Base-by-base conservation (phyloP, 495 filamentous ascomycete species). In the Oidiodendron maius region DNA sequence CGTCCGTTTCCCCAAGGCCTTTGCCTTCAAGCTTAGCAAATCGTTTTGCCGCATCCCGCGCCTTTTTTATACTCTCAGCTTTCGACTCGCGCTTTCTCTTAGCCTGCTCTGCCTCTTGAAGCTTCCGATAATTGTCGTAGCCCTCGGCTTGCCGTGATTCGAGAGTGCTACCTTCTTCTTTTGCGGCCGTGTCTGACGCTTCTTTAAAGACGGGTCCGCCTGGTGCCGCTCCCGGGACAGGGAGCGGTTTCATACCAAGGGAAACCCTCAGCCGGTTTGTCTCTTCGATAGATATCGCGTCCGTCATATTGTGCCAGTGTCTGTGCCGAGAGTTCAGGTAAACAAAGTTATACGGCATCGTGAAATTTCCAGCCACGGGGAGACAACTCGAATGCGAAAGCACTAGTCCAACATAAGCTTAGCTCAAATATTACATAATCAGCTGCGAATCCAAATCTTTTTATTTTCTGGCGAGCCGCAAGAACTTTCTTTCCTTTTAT, bases 181-280 rank as follows among this genome's bases (percentile, higher is more conserved):
- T 83, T 28, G 71, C 75, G 22, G 71, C 70, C 46, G 67, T 69
- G 16, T 67, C 68, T 17, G 68, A 64, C 34, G 66, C 68, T 20
- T 66, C 71, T 58, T 80, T 83, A 71, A 86, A 85, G 11, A 68
- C 57, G n/a, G 78, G 81, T 34, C 80, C 81, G 17, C 2, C 30
- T 15, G 18, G n/a, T 37, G 63, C 63, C 38, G 63, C 63, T 43
- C 86, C 84, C 17, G 87, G 86, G 8, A 94, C 86, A 40, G 89
- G 89, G 54, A 98, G 74, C 25, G 90, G 91, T 59, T 90, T 89
- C 70, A 96, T 82, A 50, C 93, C 93, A 55, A 96, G 76, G 30
- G 88, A 87, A 51, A 82, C 76, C 36, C 93, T 91, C 55, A 96
- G 82, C 61, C 90, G 87, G 74, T 98, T 98, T 39, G 89, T 87